These are phyloP conservation scores for Usnea hakonensis DNA, from an alignment of 495 filamentous ascomycete genomes.

Conservation along the genomic window DNA sequence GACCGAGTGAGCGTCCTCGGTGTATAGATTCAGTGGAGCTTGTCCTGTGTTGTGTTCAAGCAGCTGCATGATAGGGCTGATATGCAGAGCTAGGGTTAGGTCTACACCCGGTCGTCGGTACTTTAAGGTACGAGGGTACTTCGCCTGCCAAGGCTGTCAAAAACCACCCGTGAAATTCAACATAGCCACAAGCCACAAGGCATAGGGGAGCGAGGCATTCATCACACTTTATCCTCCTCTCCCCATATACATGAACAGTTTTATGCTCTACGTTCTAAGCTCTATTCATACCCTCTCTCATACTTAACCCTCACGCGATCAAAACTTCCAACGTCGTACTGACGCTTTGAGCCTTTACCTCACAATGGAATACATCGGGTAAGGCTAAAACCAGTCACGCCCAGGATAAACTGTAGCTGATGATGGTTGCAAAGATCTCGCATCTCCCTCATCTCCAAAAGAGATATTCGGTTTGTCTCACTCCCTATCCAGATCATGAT, in stretches of 20 bases:
- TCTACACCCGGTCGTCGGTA: too few species aligned
- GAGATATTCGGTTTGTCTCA: slow-evolving; percentile 77
- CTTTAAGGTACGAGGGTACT: too few species aligned
- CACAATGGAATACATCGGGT: slow-evolving; percentile 59
- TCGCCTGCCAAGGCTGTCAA: background rate
- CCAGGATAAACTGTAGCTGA: slow-evolving; percentile 21
- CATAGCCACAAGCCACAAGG: too few species aligned
- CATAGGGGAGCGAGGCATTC: too few species aligned
- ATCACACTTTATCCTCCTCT: background rate
- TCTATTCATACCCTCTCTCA: background rate
- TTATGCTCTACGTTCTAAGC: background rate
- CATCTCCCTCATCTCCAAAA: slow-evolving; percentile 90
- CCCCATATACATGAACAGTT: too few species aligned
- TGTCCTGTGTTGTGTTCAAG: too few species aligned
- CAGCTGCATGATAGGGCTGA: background rate
- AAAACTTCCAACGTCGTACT: background rate
- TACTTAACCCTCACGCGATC: background rate
- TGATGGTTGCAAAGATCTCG: slow-evolving; percentile 45
- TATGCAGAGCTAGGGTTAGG: background rate
- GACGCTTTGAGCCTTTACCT: background rate
- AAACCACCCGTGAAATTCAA: background rate
- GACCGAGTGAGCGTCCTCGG: too few species aligned
- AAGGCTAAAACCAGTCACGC: slow-evolving; percentile 18
- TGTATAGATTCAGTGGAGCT: too few species aligned
- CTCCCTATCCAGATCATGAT: background rate